Base-by-base conservation (phyloP, 2,329 filamentous ascomycete genomes). In the Colletotrichum chlorophyti region DNA sequence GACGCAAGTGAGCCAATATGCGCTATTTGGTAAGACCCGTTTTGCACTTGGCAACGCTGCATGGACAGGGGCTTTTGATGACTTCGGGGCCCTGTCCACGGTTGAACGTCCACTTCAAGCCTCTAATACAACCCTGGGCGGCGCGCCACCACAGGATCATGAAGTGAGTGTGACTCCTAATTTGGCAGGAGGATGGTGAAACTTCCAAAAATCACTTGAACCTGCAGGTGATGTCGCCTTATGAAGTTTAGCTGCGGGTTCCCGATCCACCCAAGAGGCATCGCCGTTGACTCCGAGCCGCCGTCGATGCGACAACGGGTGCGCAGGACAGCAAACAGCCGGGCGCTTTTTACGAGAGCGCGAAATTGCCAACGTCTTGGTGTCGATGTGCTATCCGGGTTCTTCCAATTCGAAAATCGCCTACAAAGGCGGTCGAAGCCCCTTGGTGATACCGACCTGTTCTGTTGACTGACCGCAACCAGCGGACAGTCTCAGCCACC, bases 331-430 rank as follows among this genome's bases (percentile, higher is more conserved):
- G n/a, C n/a, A n/a, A n/a, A n/a, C n/a, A n/a, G n/a, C n/a, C n/a
- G n/a, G n/a, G n/a, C n/a, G n/a, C n/a, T n/a, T n/a, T n/a, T n/a
- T n/a, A n/a, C n/a, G n/a, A n/a, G n/a, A n/a, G n/a, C n/a, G n/a
- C n/a, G n/a, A n/a, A n/a, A n/a, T n/a, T n/a, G n/a, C n/a, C n/a
- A n/a, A n/a, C n/a, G n/a, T n/a, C n/a, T n/a, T n/a, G n/a, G n/a
- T n/a, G n/a, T n/a, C n/a, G n/a, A 3, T 8, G 8, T 42, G 23
- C 53, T 53, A 41, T 58, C 48, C 32, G 48, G 53, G 53, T 53
- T 37, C 40, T 35, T 47, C 3, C 7, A 21, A n/a, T 6, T 6
- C 14, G 6, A 12, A n/a, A n/a, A n/a, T n/a, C n/a, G n/a, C n/a
- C n/a, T n/a, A n/a, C n/a, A n/a, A n/a, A n/a, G n/a, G n/a, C n/a